Percentiles rank a stretch among this genome's conserved stretches.
Conservation (phyloP, 1,139 yeast genomes). For the Lodderomyces margitis region DNA sequence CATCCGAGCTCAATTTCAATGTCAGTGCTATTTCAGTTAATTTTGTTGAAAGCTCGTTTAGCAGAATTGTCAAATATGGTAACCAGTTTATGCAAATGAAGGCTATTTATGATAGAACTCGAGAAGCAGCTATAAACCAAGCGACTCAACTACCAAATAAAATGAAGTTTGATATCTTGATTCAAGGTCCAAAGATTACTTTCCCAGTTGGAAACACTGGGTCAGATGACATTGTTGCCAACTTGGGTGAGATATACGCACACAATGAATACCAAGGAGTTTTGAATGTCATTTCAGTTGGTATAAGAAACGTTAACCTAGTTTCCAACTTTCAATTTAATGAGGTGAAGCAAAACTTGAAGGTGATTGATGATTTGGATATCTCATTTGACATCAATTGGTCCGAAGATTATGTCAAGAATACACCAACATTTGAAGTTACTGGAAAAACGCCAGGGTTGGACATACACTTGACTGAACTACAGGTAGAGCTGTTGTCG, state of each 20-base stretch:
- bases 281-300: conserved; percentile 42
- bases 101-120: conserved; percentile 77
- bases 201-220: conserved; percentile 63
- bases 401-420: conserved; percentile 36
- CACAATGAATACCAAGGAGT: conserved; percentile 52
- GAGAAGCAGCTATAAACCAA: conserved; percentile 75
- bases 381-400: conserved; percentile 61
- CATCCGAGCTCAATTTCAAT: conserved; percentile 60
- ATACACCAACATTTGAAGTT: conserved; percentile 53
- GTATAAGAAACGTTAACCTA: conserved; percentile 63
- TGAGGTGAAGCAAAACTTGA: conserved; percentile 49
- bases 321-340: conserved; percentile 24
- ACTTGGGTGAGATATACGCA: conserved; percentile 82
- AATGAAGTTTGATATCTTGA: conserved; percentile 67
- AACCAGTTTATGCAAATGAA: conserved; percentile 84
- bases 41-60: conserved; percentile 78
- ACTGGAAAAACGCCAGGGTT: conserved; percentile 66
- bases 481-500: conserved; percentile 64
- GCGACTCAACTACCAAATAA: conserved; percentile 64
- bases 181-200: conserved; percentile 79
- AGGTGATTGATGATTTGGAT: conserved; percentile 71
- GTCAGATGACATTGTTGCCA: conserved; percentile 64
- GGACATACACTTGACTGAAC: conserved; percentile 68
- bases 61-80: conserved; percentile 63
- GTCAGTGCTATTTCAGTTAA: conserved; percentile 75